phyloP scores from a whole-genome alignment of 371 early-diverging fungal species.

The Mucor lusitanicus region DNA sequence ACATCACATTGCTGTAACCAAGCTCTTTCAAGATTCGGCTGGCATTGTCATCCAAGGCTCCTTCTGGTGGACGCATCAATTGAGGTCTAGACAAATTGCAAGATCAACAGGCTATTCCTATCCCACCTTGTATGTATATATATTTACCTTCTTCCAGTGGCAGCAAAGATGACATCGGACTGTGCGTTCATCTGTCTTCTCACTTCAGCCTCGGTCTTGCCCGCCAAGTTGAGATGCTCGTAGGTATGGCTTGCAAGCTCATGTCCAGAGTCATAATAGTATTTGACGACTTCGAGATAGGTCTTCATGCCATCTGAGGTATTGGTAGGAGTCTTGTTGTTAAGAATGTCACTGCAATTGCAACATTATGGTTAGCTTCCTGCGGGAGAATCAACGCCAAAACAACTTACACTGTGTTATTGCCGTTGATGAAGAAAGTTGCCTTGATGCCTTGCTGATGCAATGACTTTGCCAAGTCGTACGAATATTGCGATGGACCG shows the following conservation, averaged over 20 bases:
- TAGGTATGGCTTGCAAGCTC: slow-evolving; percentile 32
- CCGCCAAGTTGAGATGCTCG: slow-evolving; percentile 9
- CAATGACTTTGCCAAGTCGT: slow-evolving; percentile 17
- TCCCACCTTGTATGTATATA: not conserved
- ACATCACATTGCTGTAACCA: slow-evolving; percentile 17
- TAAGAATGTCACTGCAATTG: not conserved
- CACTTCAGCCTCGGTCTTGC: slow-evolving; percentile 7
- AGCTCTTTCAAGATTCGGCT: slow-evolving; percentile 9
- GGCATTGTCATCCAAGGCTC: slow-evolving; percentile 13
- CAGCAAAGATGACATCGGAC: slow-evolving; percentile 17
- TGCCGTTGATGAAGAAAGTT: slow-evolving; percentile 70
- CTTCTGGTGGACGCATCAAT: slow-evolving; percentile 23
- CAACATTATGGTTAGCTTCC: not conserved
- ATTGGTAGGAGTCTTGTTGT: not conserved
- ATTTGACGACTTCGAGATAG: slow-evolving; percentile 18
- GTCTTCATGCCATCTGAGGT: slow-evolving; percentile 22
- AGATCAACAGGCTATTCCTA: not conserved
- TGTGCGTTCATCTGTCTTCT: slow-evolving; percentile 16
- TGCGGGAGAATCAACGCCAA: not conserved
- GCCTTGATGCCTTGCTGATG: slow-evolving; percentile 30
- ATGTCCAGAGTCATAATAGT: slow-evolving; percentile 20
- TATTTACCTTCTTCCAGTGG: slow-evolving; percentile 16
- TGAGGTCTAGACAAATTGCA: not conserved
- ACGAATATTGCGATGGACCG: slow-evolving; percentile 26
- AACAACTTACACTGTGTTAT: slow-evolving; percentile 26